phyloP scores from a whole-genome alignment of 257 asterid genomes.

The Solanum verrucosum region DNA sequence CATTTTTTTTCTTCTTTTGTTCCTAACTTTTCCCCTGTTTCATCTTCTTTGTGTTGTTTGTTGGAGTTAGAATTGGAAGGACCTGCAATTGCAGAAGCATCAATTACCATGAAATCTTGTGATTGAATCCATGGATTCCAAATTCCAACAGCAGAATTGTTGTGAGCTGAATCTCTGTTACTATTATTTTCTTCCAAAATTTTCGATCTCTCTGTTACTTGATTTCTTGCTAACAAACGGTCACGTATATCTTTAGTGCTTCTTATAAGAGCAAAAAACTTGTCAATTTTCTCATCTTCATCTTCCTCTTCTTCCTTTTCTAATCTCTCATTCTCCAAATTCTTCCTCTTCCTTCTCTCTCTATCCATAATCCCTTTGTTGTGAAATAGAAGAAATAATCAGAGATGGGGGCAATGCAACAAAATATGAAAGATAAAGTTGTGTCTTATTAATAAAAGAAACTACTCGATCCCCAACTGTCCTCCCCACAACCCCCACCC shows the following conservation, averaged over 20 bases:
- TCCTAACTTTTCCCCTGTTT: neutral
- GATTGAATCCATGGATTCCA: slow-evolving; percentile 4
- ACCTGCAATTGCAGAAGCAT: neutral
- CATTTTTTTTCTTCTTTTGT: neutral
- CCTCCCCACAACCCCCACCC: neutral
- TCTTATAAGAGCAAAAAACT: slow-evolving; percentile 19
- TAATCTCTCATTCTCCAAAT: slow-evolving; percentile 12
- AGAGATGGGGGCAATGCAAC: neutral
- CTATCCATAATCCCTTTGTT: neutral
- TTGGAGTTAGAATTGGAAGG: slow-evolving; percentile 1
- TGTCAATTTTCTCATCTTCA: slow-evolving; percentile 18
- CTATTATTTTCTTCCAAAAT: neutral
- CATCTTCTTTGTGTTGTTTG: neutral
- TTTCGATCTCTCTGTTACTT: neutral
- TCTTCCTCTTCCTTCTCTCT: slow-evolving; percentile 15
- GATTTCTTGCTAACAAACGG: neutral
- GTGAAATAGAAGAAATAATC: neutral
- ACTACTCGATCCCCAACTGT: neutral
- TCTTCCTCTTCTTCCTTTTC: slow-evolving; percentile 1
- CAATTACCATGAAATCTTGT: slow-evolving; percentile 20
- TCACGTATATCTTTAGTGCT: slow-evolving; percentile 11
- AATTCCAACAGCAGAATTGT: neutral
- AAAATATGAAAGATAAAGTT: neutral
- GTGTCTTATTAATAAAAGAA: neutral
- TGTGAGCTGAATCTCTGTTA: neutral